Conservation (phyloP, 805 yeast species). For the Ogataea populi-albae region DNA sequence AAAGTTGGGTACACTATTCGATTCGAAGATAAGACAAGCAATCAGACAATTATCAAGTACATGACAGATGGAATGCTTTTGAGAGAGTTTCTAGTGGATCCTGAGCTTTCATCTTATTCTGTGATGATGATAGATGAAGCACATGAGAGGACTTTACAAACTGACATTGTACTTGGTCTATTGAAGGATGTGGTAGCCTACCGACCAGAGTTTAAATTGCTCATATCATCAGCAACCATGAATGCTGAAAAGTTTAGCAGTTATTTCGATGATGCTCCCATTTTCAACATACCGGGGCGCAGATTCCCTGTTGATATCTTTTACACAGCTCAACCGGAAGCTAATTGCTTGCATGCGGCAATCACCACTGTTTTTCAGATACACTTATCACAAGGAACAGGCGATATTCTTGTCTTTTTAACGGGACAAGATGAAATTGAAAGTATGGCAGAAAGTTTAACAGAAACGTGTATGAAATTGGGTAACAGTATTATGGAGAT, state of each 20-base stretch:
- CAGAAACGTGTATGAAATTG: conserved; percentile 61
- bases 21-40: conserved; percentile 75
- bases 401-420: conserved; percentile 85
- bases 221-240: conserved; percentile 93
- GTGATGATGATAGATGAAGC: conserved; percentile 96
- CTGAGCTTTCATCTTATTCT: conserved; percentile 63
- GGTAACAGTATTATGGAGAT: conserved; percentile 61
- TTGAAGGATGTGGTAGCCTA: conserved; percentile 63
- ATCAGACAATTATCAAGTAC: conserved; percentile 73
- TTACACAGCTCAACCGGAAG: conserved; percentile 83
- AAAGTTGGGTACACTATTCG: conserved; percentile 88
- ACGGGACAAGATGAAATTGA: conserved; percentile 98
- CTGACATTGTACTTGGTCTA: conserved; percentile 78
- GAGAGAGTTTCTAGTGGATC: conserved; percentile 78
- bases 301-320: conserved; percentile 87
- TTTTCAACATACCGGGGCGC: conserved; percentile 87
- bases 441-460: conserved; percentile 64
- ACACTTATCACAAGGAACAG: conserved; percentile 66
- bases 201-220: conserved; percentile 67
- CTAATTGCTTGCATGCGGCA: conserved; percentile 88
- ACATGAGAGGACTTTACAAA: conserved; percentile 91
- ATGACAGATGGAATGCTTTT: conserved; percentile 95
- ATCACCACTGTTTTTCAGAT: conserved; percentile 84
- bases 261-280: conserved; percentile 81
- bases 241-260: conserved; percentile 84